These are phyloP conservation scores for Linnemannia zychae DNA, from an alignment of 192 early-diverging fungal genomes.

Conservation along the genomic window DNA sequence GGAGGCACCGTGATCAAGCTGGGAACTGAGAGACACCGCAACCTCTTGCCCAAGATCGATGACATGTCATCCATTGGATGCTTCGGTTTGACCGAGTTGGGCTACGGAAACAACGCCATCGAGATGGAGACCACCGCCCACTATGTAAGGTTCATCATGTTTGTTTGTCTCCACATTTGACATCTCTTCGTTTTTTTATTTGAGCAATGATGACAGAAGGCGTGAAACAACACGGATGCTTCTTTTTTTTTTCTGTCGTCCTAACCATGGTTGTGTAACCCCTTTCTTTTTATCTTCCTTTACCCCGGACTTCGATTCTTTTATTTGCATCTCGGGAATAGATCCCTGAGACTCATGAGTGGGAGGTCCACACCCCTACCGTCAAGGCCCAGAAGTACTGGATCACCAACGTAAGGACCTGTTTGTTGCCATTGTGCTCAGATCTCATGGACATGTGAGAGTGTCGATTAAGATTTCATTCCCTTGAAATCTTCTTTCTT, in stretches of 20 bases:
- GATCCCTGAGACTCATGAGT: slow-evolving; percentile 73
- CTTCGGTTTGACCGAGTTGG: slow-evolving; percentile 84
- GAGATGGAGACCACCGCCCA: slow-evolving; percentile 84
- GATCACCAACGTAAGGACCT: slow-evolving; percentile 78
- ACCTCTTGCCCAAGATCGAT: slow-evolving; percentile 74
- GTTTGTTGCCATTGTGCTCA: slow-evolving; percentile 2
- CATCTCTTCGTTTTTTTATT: slow-evolving; percentile 4
- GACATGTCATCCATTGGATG: slow-evolving; percentile 76
- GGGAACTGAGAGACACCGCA: slow-evolving; percentile 79
- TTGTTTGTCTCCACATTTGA: neutral
- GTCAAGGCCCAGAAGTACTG: slow-evolving; percentile 83
- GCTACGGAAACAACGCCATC: slow-evolving; percentile 86
- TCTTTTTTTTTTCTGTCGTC: no score
- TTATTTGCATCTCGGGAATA: slow-evolving; percentile 13
- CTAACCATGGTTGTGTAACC: slow-evolving; percentile 4
- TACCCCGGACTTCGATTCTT: neutral
- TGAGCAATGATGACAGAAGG: slow-evolving; percentile 3
- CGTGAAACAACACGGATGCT: slow-evolving; percentile 4
- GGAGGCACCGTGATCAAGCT: slow-evolving; percentile 76
- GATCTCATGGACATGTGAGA: slow-evolving; percentile 2
- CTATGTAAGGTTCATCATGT: slow-evolving; percentile 57
- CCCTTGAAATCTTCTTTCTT: neutral
- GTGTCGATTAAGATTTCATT: neutral
- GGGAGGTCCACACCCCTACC: slow-evolving; percentile 82
- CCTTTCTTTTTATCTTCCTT: neutral